A percentile compares a stretch with the other conserved stretches of the same genome.
phyloP scores from a whole-genome alignment of 805 yeast species.

The Cyberlindnera saturnus region DNA sequence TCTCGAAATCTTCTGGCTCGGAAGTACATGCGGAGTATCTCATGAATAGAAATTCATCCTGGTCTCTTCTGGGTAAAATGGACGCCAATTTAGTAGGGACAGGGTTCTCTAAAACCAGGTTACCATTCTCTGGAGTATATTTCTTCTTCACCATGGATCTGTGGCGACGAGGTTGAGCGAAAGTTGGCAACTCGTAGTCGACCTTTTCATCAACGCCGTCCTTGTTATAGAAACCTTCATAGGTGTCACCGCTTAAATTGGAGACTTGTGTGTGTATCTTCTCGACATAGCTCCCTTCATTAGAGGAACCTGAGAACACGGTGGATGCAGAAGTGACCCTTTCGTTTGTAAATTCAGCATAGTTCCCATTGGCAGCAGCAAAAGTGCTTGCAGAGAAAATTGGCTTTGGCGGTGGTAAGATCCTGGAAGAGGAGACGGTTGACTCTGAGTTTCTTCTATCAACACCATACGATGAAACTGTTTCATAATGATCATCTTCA shows the following conservation, averaged over 20 bases:
- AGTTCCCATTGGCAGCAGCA: constrained; percentile 45
- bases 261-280: constrained; percentile 18
- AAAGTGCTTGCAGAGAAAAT: constrained; percentile 56
- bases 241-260: constrained; percentile 30
- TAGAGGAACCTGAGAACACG: constrained; percentile 18
- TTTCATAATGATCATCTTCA: constrained; percentile 12
- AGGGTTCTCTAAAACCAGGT: constrained; percentile 88
- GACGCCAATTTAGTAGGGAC: constrained; percentile 84
- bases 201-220: constrained; percentile 39
- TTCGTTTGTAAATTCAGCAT: constrained; percentile 14
- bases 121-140: constrained; percentile 70
- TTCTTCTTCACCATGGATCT: constrained; percentile 66
- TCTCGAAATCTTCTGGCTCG: constrained; percentile 79
- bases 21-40: constrained; percentile 96
- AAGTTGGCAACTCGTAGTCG: constrained; percentile 33
- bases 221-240: constrained; percentile 26
- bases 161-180: constrained; percentile 51
- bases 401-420: constrained; percentile 60
- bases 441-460: constrained; percentile 27
- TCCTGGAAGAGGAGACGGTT: constrained; percentile 32
- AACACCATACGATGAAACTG: constrained; percentile 8
- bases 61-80: constrained; percentile 80
- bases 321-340: constrained; percentile 27
- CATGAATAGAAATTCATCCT: constrained; percentile 93
- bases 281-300: constrained; percentile 13